phyloP scores from a whole-genome alignment of 2,329 filamentous ascomycete species.

The Bretziella fagacearum region DNA sequence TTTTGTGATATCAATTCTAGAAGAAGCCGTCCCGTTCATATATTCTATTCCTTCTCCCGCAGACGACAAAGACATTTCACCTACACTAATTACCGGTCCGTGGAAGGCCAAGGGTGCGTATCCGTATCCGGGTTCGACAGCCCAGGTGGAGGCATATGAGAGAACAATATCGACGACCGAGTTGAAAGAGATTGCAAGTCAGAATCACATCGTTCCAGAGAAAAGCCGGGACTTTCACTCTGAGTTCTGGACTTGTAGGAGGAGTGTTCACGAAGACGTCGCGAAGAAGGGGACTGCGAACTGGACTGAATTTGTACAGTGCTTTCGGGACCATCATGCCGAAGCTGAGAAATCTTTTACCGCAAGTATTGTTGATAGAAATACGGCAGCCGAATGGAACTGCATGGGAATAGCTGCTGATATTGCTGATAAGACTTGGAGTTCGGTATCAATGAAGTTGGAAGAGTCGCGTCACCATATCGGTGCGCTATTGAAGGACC shows the following conservation, averaged over 20 bases:
- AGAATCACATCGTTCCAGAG: constrained; percentile 19
- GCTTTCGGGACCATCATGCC: constrained; percentile 35
- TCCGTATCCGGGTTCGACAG: constrained; percentile 30
- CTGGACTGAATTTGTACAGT: constrained; percentile 45
- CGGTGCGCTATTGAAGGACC: constrained; percentile 40
- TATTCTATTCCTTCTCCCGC: constrained; percentile 30
- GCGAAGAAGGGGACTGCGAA: constrained; percentile 35
- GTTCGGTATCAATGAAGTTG: constrained; percentile 31
- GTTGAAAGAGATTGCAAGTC: constrained; percentile 25
- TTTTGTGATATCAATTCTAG: constrained; percentile 36
- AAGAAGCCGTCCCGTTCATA: constrained; percentile 44
- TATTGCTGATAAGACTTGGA: constrained; percentile 28
- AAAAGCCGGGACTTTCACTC: constrained; percentile 16
- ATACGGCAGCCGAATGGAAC: constrained; percentile 25
- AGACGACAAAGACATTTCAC: constrained; percentile 17
- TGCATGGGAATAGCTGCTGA: constrained; percentile 26
- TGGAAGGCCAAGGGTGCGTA: constrained; percentile 38
- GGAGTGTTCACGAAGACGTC: constrained; percentile 41
- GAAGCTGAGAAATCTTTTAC: constrained; percentile 27
- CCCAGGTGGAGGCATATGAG: constrained; percentile 36
- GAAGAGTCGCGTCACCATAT: constrained; percentile 52
- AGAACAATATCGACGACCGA: constrained; percentile 30
- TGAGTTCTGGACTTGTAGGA: constrained; percentile 49
- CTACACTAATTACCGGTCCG: background rate
- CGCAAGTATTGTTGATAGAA: constrained; percentile 24